A percentile compares a stretch with the other conserved stretches of the same genome.
Conservation (phyloP, 2,329 filamentous ascomycete genomes). For the Alternaria atra region DNA sequence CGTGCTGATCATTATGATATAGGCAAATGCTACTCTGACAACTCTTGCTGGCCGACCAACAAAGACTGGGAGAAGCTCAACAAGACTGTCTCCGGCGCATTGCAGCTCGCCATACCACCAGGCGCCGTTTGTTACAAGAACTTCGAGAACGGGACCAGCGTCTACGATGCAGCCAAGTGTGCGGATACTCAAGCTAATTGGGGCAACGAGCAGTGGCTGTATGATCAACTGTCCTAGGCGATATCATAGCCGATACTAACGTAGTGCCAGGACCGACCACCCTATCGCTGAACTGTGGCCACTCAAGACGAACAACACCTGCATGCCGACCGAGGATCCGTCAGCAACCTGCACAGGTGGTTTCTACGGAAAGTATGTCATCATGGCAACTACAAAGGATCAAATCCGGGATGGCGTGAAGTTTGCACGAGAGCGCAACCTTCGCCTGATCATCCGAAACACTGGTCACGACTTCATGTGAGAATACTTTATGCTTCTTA, state of each 20-base stretch:
- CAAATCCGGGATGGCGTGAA: conserved; percentile 48
- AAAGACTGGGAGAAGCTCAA: conserved; percentile 42
- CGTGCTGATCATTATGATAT: neutral
- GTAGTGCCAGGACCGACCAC: conserved; percentile 38
- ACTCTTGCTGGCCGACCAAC: conserved; percentile 44
- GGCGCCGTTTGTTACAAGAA: conserved; percentile 41
- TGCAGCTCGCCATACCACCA: conserved; percentile 41
- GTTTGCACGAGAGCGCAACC: conserved; percentile 43
- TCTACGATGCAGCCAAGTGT: conserved; percentile 40
- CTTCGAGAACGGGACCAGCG: conserved; percentile 32
- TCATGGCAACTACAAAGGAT: conserved; percentile 43
- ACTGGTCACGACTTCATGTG: conserved; percentile 50
- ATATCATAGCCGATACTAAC: neutral
- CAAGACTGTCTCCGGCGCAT: conserved; percentile 38
- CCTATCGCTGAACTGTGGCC: conserved; percentile 47
- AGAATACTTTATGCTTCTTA: neutral
- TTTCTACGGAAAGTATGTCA: conserved; percentile 46
- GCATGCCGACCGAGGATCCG: conserved; percentile 38
- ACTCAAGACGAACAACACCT: conserved; percentile 47
- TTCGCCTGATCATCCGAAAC: conserved; percentile 47
- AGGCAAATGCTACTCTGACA: conserved; percentile 48
- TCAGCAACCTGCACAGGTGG: conserved; percentile 41
- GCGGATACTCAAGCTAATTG: conserved; percentile 38
- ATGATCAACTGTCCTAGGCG: conserved; percentile 12
- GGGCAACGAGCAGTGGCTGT: conserved; percentile 45